Evolutionary conservation across 805 yeast species (phyloP).

Genomic region (Ogataea wickerhamii): DNA sequence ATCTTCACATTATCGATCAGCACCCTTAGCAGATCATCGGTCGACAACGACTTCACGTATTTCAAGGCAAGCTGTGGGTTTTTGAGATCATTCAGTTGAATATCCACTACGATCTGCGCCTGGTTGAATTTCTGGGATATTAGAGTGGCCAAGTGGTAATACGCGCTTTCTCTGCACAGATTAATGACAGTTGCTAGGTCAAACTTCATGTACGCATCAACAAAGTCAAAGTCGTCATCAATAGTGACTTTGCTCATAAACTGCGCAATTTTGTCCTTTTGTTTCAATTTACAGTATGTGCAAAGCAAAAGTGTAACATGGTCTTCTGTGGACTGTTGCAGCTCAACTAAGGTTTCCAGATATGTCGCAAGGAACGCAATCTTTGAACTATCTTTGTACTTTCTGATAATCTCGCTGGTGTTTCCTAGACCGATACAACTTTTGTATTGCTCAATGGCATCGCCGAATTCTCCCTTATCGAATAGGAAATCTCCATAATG

Average conservation of each 20-base stretch:
- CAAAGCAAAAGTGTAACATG: slow-evolving; percentile 79
- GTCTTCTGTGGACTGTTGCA: slow-evolving; percentile 61
- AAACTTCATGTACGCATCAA: slow-evolving; percentile 41
- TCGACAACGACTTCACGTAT: slow-evolving; percentile 63
- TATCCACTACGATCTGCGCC: slow-evolving; percentile 71
- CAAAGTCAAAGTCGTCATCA: slow-evolving; percentile 35
- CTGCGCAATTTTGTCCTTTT: slow-evolving; percentile 49
- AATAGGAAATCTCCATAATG: slow-evolving; percentile 73
- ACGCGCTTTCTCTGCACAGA: slow-evolving; percentile 70
- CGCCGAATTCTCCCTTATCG: slow-evolving; percentile 58
- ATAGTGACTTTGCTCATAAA: slow-evolving; percentile 47
- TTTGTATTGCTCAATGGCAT: slow-evolving; percentile 74
- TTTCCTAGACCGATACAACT: slow-evolving; percentile 44
- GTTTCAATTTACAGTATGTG: slow-evolving; percentile 73
- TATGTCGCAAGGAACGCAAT: slow-evolving; percentile 62
- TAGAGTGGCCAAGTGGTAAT: slow-evolving; percentile 59
- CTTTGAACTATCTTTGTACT: slow-evolving; percentile 73
- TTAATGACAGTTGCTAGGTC: slow-evolving; percentile 66
- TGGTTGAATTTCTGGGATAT: slow-evolving; percentile 70
- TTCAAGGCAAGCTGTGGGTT: slow-evolving; percentile 58
- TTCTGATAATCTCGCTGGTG: slow-evolving; percentile 73
- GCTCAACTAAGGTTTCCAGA: slow-evolving; percentile 55
- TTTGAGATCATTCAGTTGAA: slow-evolving; percentile 61
- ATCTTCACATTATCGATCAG: slow-evolving; percentile 51
- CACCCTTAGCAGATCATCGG: slow-evolving; percentile 74